These are phyloP conservation scores for Triangularia setosa DNA, from an alignment of 2,329 filamentous ascomycete genomes.

Conservation along the genomic window DNA sequence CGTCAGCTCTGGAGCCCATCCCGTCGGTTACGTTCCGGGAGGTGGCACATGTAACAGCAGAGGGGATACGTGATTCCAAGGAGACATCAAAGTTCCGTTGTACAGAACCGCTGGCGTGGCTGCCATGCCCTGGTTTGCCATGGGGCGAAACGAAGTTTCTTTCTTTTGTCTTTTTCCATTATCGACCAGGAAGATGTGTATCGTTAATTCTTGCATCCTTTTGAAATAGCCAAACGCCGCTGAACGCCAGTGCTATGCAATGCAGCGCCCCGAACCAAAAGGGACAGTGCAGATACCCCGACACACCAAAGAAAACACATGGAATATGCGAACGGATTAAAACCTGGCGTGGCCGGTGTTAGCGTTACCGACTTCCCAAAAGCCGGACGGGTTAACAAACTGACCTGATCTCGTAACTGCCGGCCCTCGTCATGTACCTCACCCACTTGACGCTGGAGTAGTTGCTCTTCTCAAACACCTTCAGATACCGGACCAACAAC, in stretches of 20 bases:
- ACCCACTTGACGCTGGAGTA: slow-evolving; percentile 99
- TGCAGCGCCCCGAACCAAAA: slow-evolving; percentile 4
- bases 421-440: slow-evolving; percentile 95
- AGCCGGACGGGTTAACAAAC: slow-evolving; percentile 6
- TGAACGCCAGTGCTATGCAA: slow-evolving; percentile 19
- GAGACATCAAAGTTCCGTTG: not conserved
- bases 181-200: not conserved
- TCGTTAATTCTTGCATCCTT: not conserved
- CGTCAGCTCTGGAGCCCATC: not conserved
- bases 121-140: not conserved
- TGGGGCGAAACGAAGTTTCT: not conserved
- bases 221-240: slow-evolving; percentile 14
- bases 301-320: not conserved
- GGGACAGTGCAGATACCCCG: not conserved
- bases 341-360: slow-evolving; percentile 4
- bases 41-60: not conserved
- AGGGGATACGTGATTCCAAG: not conserved
- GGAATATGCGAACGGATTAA: not conserved
- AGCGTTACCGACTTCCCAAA: not conserved
- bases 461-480: slow-evolving; percentile 99
- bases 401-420: slow-evolving; percentile 81
- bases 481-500: slow-evolving; percentile 86
- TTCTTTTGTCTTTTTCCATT: not conserved
- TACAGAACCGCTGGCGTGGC: not conserved
- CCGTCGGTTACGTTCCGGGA: not conserved